phyloP scores from a whole-genome alignment of 208 protist species.

The Trypanosoma platydactyli region DNA sequence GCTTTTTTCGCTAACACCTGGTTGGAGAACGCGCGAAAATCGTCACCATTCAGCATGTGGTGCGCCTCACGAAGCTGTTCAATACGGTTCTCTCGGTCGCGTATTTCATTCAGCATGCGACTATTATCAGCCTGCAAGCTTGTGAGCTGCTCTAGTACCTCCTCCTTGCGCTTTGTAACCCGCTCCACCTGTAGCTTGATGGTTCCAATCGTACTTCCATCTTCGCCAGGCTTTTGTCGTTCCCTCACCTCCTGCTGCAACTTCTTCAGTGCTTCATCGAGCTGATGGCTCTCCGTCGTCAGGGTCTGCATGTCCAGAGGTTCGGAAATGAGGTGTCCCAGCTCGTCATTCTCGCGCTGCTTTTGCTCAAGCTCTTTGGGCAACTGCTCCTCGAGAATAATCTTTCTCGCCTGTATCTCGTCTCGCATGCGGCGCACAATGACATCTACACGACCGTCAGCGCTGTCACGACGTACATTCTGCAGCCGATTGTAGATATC shows the following conservation, averaged over 20 bases:
- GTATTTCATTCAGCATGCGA: slow-evolving; percentile 62
- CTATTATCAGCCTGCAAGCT: slow-evolving; percentile 81
- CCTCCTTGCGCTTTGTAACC: slow-evolving; percentile 63
- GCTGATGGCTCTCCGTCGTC: slow-evolving; percentile 53
- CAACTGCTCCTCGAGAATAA: slow-evolving; percentile 87
- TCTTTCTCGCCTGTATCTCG: slow-evolving; percentile 85
- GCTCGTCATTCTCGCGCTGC: slow-evolving; percentile 72
- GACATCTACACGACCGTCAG: slow-evolving; percentile 74
- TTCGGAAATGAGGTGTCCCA: slow-evolving; percentile 78
- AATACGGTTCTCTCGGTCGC: slow-evolving; percentile 75
- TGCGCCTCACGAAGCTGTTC: slow-evolving; percentile 71
- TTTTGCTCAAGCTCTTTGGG: slow-evolving; percentile 80
- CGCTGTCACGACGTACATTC: slow-evolving; percentile 80
- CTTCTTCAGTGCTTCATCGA: slow-evolving; percentile 67
- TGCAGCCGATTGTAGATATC: slow-evolving; percentile 84
- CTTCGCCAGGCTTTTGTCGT: slow-evolving; percentile 66
- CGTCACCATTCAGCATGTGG: slow-evolving; percentile 86
- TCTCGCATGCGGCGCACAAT: slow-evolving; percentile 87
- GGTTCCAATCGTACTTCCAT: slow-evolving; percentile 74
- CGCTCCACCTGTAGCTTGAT: slow-evolving; percentile 86
- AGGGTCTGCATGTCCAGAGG: slow-evolving; percentile 80
- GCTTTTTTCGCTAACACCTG: slow-evolving; percentile 84
- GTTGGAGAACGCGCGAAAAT: slow-evolving; percentile 83
- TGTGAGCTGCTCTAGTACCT: slow-evolving; percentile 66
- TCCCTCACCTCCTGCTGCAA: slow-evolving; percentile 63